Percentiles rank a stretch among this genome's conserved stretches.
Conservation (phyloP, 306 rosid genomes). For the Canavalia gladiata region DNA sequence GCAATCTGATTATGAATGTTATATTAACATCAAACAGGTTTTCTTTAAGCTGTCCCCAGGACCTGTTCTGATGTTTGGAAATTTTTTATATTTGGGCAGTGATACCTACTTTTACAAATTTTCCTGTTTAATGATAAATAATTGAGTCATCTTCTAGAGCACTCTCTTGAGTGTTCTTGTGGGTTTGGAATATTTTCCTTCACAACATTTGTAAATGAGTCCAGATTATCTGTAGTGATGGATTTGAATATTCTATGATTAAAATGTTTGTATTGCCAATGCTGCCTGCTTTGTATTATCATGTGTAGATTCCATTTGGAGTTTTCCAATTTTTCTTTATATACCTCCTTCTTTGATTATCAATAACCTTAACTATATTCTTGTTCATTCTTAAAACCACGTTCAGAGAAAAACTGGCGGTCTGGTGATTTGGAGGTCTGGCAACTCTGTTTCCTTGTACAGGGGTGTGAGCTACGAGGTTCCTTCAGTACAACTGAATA, state of each 20-base stretch:
- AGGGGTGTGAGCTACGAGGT: constrained; percentile 94
- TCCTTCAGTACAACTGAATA: constrained; percentile 69
- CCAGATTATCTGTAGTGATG: constrained; percentile 10
- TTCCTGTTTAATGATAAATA: constrained; percentile 9
- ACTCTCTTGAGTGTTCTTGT: constrained; percentile 15
- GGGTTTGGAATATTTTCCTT: constrained; percentile 23
- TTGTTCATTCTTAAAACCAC: constrained; percentile 44
- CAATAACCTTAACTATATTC: constrained; percentile 29
- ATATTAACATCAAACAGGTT: constrained; percentile 2
- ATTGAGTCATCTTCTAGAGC: constrained; percentile 20
- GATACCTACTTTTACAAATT: constrained; percentile 28
- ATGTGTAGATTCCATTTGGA: background rate
- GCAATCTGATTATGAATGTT: constrained; percentile 18
- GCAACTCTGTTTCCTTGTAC: constrained; percentile 89
- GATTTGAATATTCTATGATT: constrained; percentile 26
- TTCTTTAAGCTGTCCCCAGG: constrained; percentile 10
- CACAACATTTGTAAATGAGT: constrained; percentile 14
- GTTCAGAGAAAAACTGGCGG: constrained; percentile 98
- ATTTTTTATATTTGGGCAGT: background rate
- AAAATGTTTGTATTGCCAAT: constrained; percentile 19
- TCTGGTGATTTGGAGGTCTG: constrained; percentile 96
- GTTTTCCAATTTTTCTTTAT: background rate
- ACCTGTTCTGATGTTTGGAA: constrained; percentile 1
- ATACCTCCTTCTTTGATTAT: constrained; percentile 11
- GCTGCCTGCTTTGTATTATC: background rate